Percentiles rank a stretch among this genome's conserved stretches.
Conservation (phyloP, 495 filamentous ascomycete genomes). For the Hypomontagnella monticulosa region DNA sequence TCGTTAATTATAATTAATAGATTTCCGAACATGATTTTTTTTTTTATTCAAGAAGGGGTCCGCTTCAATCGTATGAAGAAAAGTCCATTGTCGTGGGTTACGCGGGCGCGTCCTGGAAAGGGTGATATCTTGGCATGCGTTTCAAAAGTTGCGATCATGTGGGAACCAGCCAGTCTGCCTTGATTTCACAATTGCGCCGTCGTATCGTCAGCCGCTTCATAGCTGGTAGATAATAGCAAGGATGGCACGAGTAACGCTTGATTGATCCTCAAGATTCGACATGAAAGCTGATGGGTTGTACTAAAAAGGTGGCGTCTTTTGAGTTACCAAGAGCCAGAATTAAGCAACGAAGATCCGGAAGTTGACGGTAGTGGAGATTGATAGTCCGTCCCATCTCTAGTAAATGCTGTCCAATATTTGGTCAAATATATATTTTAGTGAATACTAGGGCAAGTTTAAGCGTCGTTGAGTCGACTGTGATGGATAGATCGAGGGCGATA, state of each 20-base stretch:
- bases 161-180: slow-evolving; percentile 23
- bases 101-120: slow-evolving; percentile 20
- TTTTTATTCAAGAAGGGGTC: neutral
- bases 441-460: too few species aligned
- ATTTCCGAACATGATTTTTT: neutral
- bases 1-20: neutral
- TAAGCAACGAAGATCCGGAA: slow-evolving; percentile 29
- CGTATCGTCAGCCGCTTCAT: slow-evolving; percentile 31
- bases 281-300: neutral
- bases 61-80: neutral
- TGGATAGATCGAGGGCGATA: too few species aligned
- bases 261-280: slow-evolving; percentile 19
- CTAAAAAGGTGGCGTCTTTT: neutral
- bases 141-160: slow-evolving; percentile 29
- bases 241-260: slow-evolving; percentile 23
- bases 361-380: slow-evolving; percentile 14
- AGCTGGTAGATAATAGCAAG: slow-evolving; percentile 9
- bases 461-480: too few species aligned
- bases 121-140: slow-evolving; percentile 32
- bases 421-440: too few species aligned
- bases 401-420: too few species aligned
- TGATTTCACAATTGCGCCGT: slow-evolving; percentile 7
- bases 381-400: too few species aligned
- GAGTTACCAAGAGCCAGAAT: slow-evolving; percentile 22
- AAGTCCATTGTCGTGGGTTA: slow-evolving; percentile 30